Conservation (phyloP, 208 protist genomes). For the Acanthamoeba lenticulata region DNA sequence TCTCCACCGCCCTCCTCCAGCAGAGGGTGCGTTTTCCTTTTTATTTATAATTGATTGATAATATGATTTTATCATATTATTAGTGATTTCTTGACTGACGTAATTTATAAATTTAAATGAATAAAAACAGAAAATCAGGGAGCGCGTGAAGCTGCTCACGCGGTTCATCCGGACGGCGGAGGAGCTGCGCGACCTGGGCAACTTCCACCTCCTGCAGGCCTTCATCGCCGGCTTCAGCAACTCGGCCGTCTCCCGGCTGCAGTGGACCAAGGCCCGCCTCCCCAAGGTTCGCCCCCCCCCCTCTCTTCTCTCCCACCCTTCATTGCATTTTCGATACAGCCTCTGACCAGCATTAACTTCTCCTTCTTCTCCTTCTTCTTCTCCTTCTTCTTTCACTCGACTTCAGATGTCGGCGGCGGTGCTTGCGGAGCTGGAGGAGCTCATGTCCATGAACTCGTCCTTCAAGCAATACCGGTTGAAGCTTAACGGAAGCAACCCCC, state of each 20-base stretch:
- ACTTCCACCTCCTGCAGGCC: constrained; percentile 62
- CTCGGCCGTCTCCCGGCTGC: constrained; percentile 42
- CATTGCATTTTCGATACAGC: not conserved
- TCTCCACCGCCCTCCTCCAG: constrained; percentile 51
- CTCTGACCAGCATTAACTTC: not conserved
- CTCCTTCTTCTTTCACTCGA: not conserved
- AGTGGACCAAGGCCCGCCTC: constrained; percentile 66
- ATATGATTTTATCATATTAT: no score
- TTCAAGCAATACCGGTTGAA: constrained; percentile 47
- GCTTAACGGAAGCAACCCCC: not conserved
- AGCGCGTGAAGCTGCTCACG: constrained; percentile 55
- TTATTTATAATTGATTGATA: no score
- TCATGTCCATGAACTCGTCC: constrained; percentile 65
- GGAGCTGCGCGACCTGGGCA: constrained; percentile 59
- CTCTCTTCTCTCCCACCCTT: not conserved
- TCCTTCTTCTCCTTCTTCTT: not conserved
- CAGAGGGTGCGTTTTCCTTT: constrained; percentile 62
- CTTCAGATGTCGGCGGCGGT: not conserved
- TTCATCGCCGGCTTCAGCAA: constrained; percentile 68
- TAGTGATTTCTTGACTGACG: not conserved
- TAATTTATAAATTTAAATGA: not conserved
- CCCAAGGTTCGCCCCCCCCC: not conserved
- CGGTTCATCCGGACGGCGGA: constrained; percentile 54
- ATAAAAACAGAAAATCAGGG: constrained; percentile 53
- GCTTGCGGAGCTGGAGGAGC: constrained; percentile 45